Percentiles rank a stretch among this genome's conserved stretches.
phyloP scores from a whole-genome alignment of 768 basidiomycete species.

The Inosperma sp. region DNA sequence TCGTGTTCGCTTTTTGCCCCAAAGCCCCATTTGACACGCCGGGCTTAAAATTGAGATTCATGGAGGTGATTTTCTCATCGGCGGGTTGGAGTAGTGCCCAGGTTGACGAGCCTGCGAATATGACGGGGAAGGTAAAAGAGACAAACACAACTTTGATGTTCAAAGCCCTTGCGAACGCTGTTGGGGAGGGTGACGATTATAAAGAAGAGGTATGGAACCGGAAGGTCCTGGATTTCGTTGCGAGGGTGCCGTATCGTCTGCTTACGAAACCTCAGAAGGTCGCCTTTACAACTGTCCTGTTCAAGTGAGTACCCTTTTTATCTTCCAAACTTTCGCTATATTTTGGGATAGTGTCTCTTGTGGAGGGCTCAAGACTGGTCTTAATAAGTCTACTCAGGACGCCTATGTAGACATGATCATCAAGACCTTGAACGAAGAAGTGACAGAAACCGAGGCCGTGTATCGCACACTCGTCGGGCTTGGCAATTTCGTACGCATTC shows the following conservation, averaged over 20 bases:
- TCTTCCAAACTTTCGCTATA: not conserved
- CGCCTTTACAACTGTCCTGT: constrained; percentile 73
- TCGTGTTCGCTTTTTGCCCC: constrained; percentile 63
- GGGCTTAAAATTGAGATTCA: constrained; percentile 46
- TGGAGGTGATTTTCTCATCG: constrained; percentile 60
- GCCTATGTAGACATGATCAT: constrained; percentile 31
- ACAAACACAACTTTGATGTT: constrained; percentile 81
- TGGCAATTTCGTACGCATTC: constrained; percentile 58
- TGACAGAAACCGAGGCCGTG: constrained; percentile 58
- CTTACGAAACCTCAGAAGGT: constrained; percentile 70
- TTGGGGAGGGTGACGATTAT: constrained; percentile 44
- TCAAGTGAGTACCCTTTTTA: constrained; percentile 64
- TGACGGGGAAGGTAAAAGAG: constrained; percentile 67
- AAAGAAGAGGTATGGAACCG: constrained; percentile 2
- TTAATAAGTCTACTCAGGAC: constrained; percentile 37
- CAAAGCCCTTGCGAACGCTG: constrained; percentile 74
- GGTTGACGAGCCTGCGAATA: constrained; percentile 42
- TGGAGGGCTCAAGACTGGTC: constrained; percentile 40
- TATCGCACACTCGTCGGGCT: constrained; percentile 71
- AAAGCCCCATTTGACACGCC: constrained; percentile 41
- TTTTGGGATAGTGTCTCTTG: constrained; percentile 60
- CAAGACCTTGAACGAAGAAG: constrained; percentile 48
- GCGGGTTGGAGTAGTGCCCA: constrained; percentile 56
- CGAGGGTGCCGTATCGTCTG: constrained; percentile 45
- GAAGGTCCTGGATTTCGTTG: constrained; percentile 56